Base-by-base conservation (phyloP, 2,329 filamentous ascomycete genomes). In the Microdochium paspali region DNA sequence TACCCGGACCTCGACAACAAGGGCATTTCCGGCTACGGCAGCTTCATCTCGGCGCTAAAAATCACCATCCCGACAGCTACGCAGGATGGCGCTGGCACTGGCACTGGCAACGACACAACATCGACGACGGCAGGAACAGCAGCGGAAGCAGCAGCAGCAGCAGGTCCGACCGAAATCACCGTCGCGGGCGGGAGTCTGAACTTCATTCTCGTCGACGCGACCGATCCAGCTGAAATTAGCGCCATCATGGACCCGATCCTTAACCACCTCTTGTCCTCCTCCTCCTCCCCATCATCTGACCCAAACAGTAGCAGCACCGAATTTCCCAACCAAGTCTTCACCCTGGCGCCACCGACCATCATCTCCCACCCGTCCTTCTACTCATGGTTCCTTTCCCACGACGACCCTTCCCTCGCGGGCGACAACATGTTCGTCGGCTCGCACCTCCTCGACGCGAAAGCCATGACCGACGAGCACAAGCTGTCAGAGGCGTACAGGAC, bases 1-100 rank as follows among this genome's bases (percentile, higher is more conserved):
- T 66, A 76, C 6, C 74, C 77, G 0, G 54, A 60, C 0, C 62
- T 81, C 0, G 68, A 68, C 9, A 71, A 74, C 20, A 67, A 68
- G 0, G 78, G 78, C 4, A 64, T 79, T 6, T 73, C 73, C 12
- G 71, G 71, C 2, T 77, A 75, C 54, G 68, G 70, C 25, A 56
- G 57, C 23, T 59, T 80, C 24, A 61, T 62, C 1, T 58, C 63
- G 35, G 35, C 35, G 9, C 12, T 3, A 48, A 67, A 45, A 47
- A 54, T 51, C 2, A 70, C 70, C 0, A 60, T 69, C 7, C 62
- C 61, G n/a, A n/a, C n/a, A n/a, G n/a, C n/a, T n/a, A n/a, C n/a
- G n/a, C n/a, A n/a, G n/a, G n/a, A n/a, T n/a, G n/a, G n/a, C n/a
- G n/a, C n/a, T n/a, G n/a, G n/a, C n/a, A n/a, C n/a, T n/a, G n/a